Conservation (phyloP, 2,329 filamentous ascomycete species). For the Diaporthe citrichinensis region DNA sequence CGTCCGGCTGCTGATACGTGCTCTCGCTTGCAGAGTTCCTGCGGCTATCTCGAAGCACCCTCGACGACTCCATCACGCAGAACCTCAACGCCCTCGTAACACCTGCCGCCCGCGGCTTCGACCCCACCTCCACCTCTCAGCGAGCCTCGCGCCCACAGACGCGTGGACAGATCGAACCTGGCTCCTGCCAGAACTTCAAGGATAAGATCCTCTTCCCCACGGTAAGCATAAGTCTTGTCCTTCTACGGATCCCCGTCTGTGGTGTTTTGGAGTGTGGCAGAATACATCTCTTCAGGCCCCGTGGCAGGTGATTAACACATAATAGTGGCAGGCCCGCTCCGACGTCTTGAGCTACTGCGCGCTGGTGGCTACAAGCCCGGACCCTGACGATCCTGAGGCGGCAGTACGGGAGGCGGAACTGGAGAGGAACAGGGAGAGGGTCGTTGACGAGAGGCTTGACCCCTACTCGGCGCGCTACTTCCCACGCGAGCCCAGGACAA, state of each 20-base stretch:
- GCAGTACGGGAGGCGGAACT: constrained; percentile 79
- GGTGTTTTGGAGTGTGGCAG: too few relatives aligned
- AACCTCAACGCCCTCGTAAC: constrained; percentile 91
- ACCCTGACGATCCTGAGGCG: constrained; percentile 87
- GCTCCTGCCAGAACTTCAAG: constrained; percentile 80
- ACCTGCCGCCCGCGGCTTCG: constrained; percentile 80
- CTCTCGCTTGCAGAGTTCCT: constrained; percentile 80
- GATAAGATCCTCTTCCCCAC: constrained; percentile 85
- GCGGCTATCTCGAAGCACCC: constrained; percentile 83
- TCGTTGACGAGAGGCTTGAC: constrained; percentile 91
- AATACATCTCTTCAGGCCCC: background rate
- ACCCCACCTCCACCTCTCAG: constrained; percentile 81
- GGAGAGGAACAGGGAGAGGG: constrained; percentile 76
- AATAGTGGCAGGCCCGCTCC: constrained; percentile 80
- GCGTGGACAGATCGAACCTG: constrained; percentile 68
- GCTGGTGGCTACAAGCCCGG: constrained; percentile 86
- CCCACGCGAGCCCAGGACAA: constrained; percentile 82
- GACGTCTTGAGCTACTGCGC: constrained; percentile 92
- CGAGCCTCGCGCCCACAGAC: constrained; percentile 67
- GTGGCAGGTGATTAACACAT: background rate
- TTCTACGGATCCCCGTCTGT: too few relatives aligned
- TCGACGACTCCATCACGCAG: constrained; percentile 95
- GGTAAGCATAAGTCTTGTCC: background rate
- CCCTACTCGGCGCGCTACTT: constrained; percentile 92
- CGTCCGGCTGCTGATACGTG: constrained; percentile 14